These are phyloP conservation scores for Aspergillus neotritici DNA, from an alignment of 2,329 filamentous ascomycete species.

Conservation along the genomic window DNA sequence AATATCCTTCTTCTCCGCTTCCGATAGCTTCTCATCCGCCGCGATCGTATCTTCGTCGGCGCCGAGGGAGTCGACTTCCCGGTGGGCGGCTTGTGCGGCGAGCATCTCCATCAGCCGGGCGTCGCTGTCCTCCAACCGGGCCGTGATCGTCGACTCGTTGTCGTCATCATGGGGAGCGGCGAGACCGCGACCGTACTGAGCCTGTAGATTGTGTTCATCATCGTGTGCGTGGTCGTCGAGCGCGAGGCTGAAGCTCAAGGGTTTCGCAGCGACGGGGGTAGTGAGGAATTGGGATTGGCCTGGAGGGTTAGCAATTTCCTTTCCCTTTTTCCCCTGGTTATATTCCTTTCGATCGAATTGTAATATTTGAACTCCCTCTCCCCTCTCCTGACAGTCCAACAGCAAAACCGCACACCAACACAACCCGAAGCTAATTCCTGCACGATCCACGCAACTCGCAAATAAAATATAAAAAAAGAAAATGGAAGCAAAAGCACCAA, in stretches of 20 bases:
- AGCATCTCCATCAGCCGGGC: constrained; percentile 91
- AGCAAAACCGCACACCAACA: too few relatives aligned
- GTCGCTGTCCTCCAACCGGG: constrained; percentile 68
- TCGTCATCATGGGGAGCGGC: constrained; percentile 17
- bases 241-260: constrained; percentile 77
- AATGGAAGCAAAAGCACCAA: too few relatives aligned
- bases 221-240: constrained; percentile 73
- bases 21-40: constrained; percentile 65
- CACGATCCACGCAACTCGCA: too few relatives aligned
- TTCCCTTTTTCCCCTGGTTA: too few relatives aligned
- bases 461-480: too few relatives aligned
- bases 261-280: constrained; percentile 75
- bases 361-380: too few relatives aligned
- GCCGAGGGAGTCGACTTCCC: constrained; percentile 61
- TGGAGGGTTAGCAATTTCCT: constrained; percentile 35
- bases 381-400: too few relatives aligned
- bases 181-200: constrained; percentile 28
- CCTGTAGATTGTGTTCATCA: constrained; percentile 44
- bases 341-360: too few relatives aligned
- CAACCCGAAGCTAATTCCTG: too few relatives aligned
- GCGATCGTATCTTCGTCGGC: constrained; percentile 77
- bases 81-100: constrained; percentile 82
- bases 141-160: constrained; percentile 40
- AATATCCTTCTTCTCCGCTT: constrained; percentile 70
- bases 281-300: constrained; percentile 95